Evolutionary conservation across 2,329 filamentous ascomycete genomes (phyloP), one percentile per base, ranked within the genome.

Genomic region (Periglandula ipomoeae): DNA sequence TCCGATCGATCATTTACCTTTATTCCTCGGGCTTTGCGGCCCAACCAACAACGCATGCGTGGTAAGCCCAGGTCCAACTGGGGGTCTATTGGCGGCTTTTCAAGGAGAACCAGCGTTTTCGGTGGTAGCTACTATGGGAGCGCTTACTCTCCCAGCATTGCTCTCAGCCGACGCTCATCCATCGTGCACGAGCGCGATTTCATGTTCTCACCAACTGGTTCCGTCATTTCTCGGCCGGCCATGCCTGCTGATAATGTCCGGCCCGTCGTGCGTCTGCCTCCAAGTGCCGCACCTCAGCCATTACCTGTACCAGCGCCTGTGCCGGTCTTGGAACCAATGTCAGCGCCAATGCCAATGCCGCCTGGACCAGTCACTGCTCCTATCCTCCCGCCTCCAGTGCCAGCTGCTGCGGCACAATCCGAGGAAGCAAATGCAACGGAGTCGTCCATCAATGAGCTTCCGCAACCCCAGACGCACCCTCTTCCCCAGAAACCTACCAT

Each of bases 1-100:
- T 75, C 80, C 42, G 90, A 96, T 59, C 78, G 93, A 55, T 97
- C 93, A 0, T 98, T 98, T 66, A 95, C 96, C 59, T 98, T 98
- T 69, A 98, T 98, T 52, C 93, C 93, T 11, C 80, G 93, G 56
- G 91, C 91, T 10, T 78, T 96, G 71, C 82, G 93, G 56, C 93
- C 93, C 13, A 96, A 95, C 63, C 89, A 95, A 64, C 88, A 95
- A 70, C 87, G 94, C 48, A 60, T 61, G 50, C 62, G 65, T 43
- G 86, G 85, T 52, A 85, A 87, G 61, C 82, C 87, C 34, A 78
- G 84, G 50, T 85, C 87, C 50, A 81, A 81, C 15, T 78, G 86
- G 67, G 84, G 74, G 55, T 88, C 72, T 59, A 70, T 85, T 48
- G 79, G 79, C 5, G 78, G 79, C 10, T 82, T 77, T 56, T 89